A percentile compares a stretch with the other conserved stretches of the same genome.
Evolutionary conservation across 306 rosid species (phyloP).

Genomic region (Luffa aegyptiaca): DNA sequence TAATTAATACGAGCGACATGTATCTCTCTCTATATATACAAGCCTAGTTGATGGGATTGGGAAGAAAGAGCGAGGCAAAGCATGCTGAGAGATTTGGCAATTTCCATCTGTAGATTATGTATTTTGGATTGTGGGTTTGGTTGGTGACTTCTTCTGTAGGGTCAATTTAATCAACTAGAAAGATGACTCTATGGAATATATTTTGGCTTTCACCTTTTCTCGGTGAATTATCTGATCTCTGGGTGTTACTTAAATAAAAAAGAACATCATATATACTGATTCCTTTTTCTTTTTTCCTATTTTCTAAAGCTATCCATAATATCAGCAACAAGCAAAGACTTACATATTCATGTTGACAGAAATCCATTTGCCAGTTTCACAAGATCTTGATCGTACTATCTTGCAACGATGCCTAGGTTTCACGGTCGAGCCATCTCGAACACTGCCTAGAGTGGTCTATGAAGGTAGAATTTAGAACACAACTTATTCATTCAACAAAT

Average conservation of each 20-base stretch:
- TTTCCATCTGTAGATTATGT: conserved; percentile 27
- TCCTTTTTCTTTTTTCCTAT: neutral
- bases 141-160: conserved; percentile 50
- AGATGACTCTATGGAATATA: conserved; percentile 23
- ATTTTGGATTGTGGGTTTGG: conserved; percentile 29
- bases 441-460: neutral
- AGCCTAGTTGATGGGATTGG: neutral
- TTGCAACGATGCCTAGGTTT: neutral
- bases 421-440: neutral
- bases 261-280: neutral
- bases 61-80: neutral
- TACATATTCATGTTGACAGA: neutral
- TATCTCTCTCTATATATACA: neutral
- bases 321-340: neutral
- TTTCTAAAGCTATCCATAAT: neutral
- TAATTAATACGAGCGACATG: neutral
- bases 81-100: conserved; percentile 11
- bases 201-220: conserved; percentile 36
- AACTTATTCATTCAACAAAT: neutral
- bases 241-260: conserved; percentile 26
- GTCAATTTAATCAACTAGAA: conserved; percentile 18
- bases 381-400: neutral
- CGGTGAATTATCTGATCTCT: conserved; percentile 17
- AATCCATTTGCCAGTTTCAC: neutral
- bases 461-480: neutral